phyloP scores from a whole-genome alignment of 345 rosid species.

The Acer campestre region DNA sequence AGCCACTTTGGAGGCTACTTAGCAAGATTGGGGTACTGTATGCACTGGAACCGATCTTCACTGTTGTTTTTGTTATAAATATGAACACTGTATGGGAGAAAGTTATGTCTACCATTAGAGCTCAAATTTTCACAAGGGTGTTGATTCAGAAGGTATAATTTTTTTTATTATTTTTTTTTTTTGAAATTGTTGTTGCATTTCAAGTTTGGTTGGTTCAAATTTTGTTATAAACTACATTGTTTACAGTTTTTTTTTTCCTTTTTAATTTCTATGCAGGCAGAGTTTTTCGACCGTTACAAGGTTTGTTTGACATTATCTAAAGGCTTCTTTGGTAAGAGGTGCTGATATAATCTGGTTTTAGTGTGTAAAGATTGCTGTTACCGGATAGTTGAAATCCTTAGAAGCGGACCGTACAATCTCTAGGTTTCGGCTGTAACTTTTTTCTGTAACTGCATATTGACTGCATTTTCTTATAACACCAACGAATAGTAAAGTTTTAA shows the following conservation, averaged over 20 bases:
- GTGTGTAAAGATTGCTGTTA: background rate
- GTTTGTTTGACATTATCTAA: conserved; percentile 33
- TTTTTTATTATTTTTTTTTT: background rate
- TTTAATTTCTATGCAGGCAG: conserved; percentile 52
- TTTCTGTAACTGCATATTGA: background rate
- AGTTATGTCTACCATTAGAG: conserved; percentile 81
- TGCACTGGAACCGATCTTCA: conserved; percentile 77
- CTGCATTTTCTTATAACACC: background rate
- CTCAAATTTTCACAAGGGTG: conserved; percentile 75
- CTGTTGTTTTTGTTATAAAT: conserved; percentile 74
- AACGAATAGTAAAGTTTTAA: background rate
- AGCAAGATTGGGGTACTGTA: conserved; percentile 71
- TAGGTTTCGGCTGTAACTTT: too few relatives aligned
- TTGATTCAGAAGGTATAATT: conserved; percentile 75
- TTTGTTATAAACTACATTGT: background rate
- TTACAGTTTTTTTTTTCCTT: background rate
- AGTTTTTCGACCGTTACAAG: conserved; percentile 90
- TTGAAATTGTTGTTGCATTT: background rate
- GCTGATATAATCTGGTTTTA: background rate
- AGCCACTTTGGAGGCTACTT: conserved; percentile 79
- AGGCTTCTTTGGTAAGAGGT: background rate
- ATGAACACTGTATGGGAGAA: conserved; percentile 80
- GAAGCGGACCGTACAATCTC: too few relatives aligned
- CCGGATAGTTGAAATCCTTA: too few relatives aligned
- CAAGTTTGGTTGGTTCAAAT: conserved; percentile 8